A percentile compares a stretch with the other conserved stretches of the same genome.
These are phyloP conservation scores for Trametes polyzona DNA, from an alignment of 1,284 basidiomycete species.

Conservation along the genomic window DNA sequence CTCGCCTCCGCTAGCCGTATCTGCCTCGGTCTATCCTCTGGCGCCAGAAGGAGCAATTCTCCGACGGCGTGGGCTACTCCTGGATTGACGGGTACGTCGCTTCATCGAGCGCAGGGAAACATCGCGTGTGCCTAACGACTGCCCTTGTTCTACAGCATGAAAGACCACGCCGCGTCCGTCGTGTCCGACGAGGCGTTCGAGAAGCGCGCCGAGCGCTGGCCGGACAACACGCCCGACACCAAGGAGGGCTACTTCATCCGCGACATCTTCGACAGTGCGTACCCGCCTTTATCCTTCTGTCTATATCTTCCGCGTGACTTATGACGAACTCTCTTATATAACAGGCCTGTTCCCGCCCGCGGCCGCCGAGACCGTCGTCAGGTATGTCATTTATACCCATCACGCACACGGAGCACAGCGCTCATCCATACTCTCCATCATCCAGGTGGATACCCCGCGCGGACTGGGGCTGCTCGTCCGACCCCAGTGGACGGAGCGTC, in stretches of 20 bases:
- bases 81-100: slow-evolving; percentile 94
- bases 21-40: slow-evolving; percentile 94
- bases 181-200: slow-evolving; percentile 87
- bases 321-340: neutral
- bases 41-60: slow-evolving; percentile 99
- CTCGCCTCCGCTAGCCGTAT: slow-evolving; percentile 67
- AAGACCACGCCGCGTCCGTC: slow-evolving; percentile 78
- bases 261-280: slow-evolving; percentile 87
- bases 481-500: slow-evolving; percentile 95
- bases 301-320: slow-evolving; percentile 12
- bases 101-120: neutral
- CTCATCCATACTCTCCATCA: slow-evolving; percentile 8
- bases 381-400: slow-evolving; percentile 50
- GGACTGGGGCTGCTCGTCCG: slow-evolving; percentile 95
- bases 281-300: neutral
- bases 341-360: slow-evolving; percentile 84
- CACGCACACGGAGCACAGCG: neutral
- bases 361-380: slow-evolving; percentile 91
- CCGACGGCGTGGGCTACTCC: slow-evolving; percentile 98
- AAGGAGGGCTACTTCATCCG: slow-evolving; percentile 98
- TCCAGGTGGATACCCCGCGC: slow-evolving; percentile 88
- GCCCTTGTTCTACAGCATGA: slow-evolving; percentile 62
- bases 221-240: slow-evolving; percentile 87
- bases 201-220: slow-evolving; percentile 78
- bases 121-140: neutral